Evolutionary conservation across 2,329 filamentous ascomycete genomes (phyloP).

Genomic region (Epichloe brachyelytri): DNA sequence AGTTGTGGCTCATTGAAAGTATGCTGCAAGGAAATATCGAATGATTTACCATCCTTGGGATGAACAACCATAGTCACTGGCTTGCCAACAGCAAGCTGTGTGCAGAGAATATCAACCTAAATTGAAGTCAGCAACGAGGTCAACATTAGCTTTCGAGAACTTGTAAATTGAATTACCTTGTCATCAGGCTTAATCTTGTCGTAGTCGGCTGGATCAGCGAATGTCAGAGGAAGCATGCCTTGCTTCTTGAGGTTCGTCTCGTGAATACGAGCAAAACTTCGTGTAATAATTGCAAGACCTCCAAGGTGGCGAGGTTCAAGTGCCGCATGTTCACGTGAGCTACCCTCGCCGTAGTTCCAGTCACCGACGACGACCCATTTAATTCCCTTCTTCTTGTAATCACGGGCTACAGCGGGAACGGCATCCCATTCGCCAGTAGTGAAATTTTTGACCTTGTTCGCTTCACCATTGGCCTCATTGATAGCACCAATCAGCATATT

Average conservation of each 20-base stretch:
- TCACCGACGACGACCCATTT: constrained; percentile 97
- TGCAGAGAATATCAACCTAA: constrained; percentile 70
- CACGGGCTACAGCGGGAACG: constrained; percentile 86
- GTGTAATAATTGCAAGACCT: constrained; percentile 90
- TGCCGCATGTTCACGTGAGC: constrained; percentile 94
- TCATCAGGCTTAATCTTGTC: constrained; percentile 92
- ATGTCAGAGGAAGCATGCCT: constrained; percentile 98
- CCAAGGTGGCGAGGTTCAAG: constrained; percentile 95
- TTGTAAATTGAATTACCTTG: constrained; percentile 40
- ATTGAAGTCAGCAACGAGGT: constrained; percentile 12
- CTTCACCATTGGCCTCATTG: constrained; percentile 91
- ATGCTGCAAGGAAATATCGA: constrained; percentile 75
- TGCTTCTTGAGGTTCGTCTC: constrained; percentile 99
- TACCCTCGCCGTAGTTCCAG: constrained; percentile 99
- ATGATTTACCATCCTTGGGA: constrained; percentile 72
- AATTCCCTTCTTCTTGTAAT: constrained; percentile 96
- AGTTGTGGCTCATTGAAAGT: constrained; percentile 98
- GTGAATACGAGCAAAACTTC: constrained; percentile 96
- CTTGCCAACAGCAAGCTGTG: constrained; percentile 82
- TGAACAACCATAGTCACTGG: constrained; percentile 85
- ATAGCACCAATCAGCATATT: constrained; percentile 98
- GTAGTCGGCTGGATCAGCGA: constrained; percentile 88
- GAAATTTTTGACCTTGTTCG: constrained; percentile 93
- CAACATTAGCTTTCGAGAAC: not conserved
- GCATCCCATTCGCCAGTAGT: constrained; percentile 73